Percentiles rank a stretch among this genome's conserved stretches.
phyloP scores from a whole-genome alignment of 495 filamentous ascomycete species.

The Aspergillus bertholletiae region DNA sequence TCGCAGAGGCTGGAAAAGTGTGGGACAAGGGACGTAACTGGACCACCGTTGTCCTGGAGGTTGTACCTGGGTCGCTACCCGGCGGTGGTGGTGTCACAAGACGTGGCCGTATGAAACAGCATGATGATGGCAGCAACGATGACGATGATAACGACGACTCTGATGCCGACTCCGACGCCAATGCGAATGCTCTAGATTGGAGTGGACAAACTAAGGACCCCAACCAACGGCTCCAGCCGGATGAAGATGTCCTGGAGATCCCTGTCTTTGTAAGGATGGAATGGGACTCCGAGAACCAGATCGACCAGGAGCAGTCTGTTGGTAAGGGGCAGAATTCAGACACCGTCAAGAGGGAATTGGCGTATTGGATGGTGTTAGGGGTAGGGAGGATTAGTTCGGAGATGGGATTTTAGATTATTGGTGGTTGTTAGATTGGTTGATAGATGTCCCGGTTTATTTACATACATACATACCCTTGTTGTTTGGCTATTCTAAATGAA shows the following conservation, averaged over 20 bases:
- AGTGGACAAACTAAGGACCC: slow-evolving; percentile 15
- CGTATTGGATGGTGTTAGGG: slow-evolving; percentile 92
- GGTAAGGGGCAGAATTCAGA: slow-evolving; percentile 48
- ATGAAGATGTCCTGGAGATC: slow-evolving; percentile 91
- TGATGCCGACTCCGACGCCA: slow-evolving; percentile 4
- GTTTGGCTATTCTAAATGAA: not conserved
- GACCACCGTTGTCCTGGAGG: slow-evolving; percentile 87
- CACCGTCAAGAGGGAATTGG: slow-evolving; percentile 68
- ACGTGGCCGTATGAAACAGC: not conserved
- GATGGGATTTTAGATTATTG: slow-evolving; percentile 1
- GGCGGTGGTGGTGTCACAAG: slow-evolving; percentile 20
- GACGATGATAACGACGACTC: slow-evolving; percentile 17
- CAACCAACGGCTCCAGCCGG: slow-evolving; percentile 48
- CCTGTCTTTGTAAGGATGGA: slow-evolving; percentile 89
- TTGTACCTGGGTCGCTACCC: slow-evolving; percentile 63
- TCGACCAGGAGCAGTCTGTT: slow-evolving; percentile 56
- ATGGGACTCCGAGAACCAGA: slow-evolving; percentile 78
- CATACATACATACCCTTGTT: not conserved
- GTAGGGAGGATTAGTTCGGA: slow-evolving; percentile 64
- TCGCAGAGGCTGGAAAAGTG: slow-evolving; percentile 86
- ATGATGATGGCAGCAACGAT: slow-evolving; percentile 21
- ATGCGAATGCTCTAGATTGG: slow-evolving; percentile 16
- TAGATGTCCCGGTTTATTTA: not conserved
- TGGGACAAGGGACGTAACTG: slow-evolving; percentile 95
- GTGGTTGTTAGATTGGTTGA: not conserved